Evolutionary conservation across 768 basidiomycete species (phyloP), one percentile per base, ranked within the genome.

Genomic region (Boletus edulis): DNA sequence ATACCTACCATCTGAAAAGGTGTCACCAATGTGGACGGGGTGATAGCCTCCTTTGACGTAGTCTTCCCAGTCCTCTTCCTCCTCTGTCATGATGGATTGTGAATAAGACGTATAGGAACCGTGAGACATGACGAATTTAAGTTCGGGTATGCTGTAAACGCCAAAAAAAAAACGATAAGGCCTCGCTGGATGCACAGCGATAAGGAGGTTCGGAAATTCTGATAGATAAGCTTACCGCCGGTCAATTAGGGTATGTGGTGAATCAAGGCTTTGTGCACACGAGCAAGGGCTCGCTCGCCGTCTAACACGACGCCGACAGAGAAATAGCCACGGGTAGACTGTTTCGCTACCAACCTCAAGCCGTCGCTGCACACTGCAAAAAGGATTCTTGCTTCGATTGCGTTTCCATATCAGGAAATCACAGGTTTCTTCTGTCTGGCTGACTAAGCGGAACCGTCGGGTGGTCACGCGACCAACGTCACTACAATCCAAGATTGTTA

Each of bases 11-110:
- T 91, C 85, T 46, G 87, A 90, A 71, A 97, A 96, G 18, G 81
- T 69, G 73, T 98, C 95, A 61, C 95, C 94, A 57, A 98, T 93
- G 71, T 93, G 89, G 46, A 97, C 91, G n/a, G 94, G 90, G 66
- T 92, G 90, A 69, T 92, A 92, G 34, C 90, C 90, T 54, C 90
- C 86, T 46, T 86, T 82, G 69, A 84, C 81, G 67, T 85, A 89
- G 72, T 94, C 93, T 75, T 95, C 92, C 81, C 88, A 89, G 67
- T 94, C 93, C 73, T 96, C 93, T 72, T 91, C 90, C 76, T 92
- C 89, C 76, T 91, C 89, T 46, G 88, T 89, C 86, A 89, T 87
- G 79, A 89, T 80, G 70, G 87, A 89, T 68, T 75, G 81, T 76
- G 75, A 85, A 78, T 74, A 81, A 72, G 85, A 87, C 60, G 87